Evolutionary conservation across 495 filamentous ascomycete species (phyloP), one percentile per base, ranked within the genome.

Genomic region (Penicillium salamii): DNA sequence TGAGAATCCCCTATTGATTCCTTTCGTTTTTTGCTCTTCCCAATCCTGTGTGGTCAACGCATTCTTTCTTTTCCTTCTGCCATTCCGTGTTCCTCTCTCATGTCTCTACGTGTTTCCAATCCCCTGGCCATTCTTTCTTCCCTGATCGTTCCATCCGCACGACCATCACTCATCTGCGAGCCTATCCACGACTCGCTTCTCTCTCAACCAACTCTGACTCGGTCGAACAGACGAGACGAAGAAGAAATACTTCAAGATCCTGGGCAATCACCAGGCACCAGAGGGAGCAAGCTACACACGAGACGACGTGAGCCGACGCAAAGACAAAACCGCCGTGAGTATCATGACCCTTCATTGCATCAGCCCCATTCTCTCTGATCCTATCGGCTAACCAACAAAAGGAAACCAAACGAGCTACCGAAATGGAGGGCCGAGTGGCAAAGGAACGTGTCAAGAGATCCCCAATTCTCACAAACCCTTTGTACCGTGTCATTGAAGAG

Each of bases 211-310:
- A 5, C 2, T 11, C 32, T 46, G 20, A 46, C 43, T 34, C 31
- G 3, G 29, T 7, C 18, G n/a, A 32, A 34, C 43, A 48, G 80
- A 82, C 56, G 52, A 58, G 12, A 75, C 78, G 31, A 81, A 79
- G 60, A 76, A 75, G 37, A 82, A 80, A 46, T 84, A 84, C 55
- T 84, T 82, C 61, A 72, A 70, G 28, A 76, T 83, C 44, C 68
- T 71, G 38, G 63, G 74, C 18, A 72, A 72, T 50, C 78, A 81
- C 61, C 60, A 62, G 20, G 78, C 72, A 1, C 58, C 72, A 12
- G 50, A 64, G 9, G 70, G 65, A 32, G 55, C 72, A 13, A 67
- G 73, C 36, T 79, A 83, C 46, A 69, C 78, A 0, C 57, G 62
- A 37, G 70, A 75, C 18, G 67, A 74, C 13, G 68, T 83, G 32